These are phyloP conservation scores for Hypoxylon lenormandii DNA, from an alignment of 495 filamentous ascomycete genomes.

Conservation along the genomic window DNA sequence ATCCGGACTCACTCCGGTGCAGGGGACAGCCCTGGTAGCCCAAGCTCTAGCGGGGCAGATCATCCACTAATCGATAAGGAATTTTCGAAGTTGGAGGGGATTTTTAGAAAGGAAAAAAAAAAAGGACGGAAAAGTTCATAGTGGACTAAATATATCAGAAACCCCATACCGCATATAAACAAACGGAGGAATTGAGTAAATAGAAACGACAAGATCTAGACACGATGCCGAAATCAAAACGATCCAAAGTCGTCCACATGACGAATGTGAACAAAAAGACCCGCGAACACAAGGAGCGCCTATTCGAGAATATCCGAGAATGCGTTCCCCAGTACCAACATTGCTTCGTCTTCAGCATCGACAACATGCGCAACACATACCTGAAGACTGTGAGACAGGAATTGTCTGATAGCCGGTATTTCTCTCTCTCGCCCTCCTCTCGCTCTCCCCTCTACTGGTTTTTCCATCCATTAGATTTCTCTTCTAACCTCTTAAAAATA, in stretches of 20 bases:
- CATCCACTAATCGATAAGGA: conserved; percentile 43
- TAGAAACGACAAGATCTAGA: not conserved
- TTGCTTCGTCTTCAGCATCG: conserved; percentile 90
- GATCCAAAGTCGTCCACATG: conserved; percentile 85
- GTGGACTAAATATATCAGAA: not conserved
- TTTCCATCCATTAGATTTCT: not conserved
- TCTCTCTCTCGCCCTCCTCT: conserved; percentile 18
- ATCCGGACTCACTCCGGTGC: not conserved
- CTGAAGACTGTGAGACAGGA: conserved; percentile 89
- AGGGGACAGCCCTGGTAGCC: not conserved
- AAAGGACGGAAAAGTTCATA: too few relatives aligned
- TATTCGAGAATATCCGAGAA: conserved; percentile 89
- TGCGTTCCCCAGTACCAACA: conserved; percentile 85
- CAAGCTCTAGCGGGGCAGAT: conserved; percentile 30
- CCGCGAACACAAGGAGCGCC: conserved; percentile 84
- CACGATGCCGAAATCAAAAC: conserved; percentile 96
- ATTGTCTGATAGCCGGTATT: conserved; percentile 84
- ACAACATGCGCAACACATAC: conserved; percentile 99
- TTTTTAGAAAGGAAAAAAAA: too few relatives aligned
- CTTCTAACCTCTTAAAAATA: not conserved
- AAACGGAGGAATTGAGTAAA: not conserved
- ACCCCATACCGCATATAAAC: conserved; percentile 10
- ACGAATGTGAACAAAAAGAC: conserved; percentile 92
- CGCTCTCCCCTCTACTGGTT: not conserved
- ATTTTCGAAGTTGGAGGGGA: conserved; percentile 25